Percentiles rank a stretch among this genome's conserved stretches.
phyloP scores from a whole-genome alignment of 805 yeast species.

The Yarrowia hollandica region DNA sequence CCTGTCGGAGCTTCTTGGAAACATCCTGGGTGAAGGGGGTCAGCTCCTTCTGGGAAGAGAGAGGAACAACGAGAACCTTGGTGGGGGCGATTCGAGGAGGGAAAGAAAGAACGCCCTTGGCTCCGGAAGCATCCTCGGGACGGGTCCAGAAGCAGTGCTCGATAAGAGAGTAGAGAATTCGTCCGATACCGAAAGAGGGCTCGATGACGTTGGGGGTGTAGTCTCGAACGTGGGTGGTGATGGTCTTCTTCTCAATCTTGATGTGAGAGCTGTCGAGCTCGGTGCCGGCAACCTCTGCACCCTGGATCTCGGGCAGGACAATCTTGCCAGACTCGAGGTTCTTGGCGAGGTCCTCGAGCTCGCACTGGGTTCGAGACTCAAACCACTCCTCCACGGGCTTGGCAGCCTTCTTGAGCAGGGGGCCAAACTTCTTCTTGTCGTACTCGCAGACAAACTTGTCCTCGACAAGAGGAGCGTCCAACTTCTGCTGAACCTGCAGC shows the following conservation, averaged over 20 bases:
- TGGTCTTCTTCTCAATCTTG: conserved; percentile 72
- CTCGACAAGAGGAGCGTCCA: conserved; percentile 79
- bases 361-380: conserved; percentile 73
- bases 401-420: conserved; percentile 95
- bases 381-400: conserved; percentile 86
- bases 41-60: conserved; percentile 79
- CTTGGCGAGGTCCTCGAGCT: conserved; percentile 71
- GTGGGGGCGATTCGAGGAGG: conserved; percentile 97
- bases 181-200: conserved; percentile 99
- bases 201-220: conserved; percentile 96
- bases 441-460: conserved; percentile 82
- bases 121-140: conserved; percentile 71
- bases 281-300: conserved; percentile 45
- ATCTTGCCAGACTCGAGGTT: conserved; percentile 69
- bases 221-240: conserved; percentile 90
- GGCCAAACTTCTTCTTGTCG: conserved; percentile 96
- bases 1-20: conserved; percentile 67
- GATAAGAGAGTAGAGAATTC: conserved; percentile 87
- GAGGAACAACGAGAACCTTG: conserved; percentile 91
- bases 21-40: conserved; percentile 72
- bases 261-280: conserved; percentile 75
- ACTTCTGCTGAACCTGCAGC: conserved; percentile 87
- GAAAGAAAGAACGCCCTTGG: conserved; percentile 84
- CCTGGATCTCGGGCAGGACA: conserved; percentile 62
- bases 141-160: conserved; percentile 96